phyloP scores from a whole-genome alignment of 352 stramenopile species.

The Detonula confervacea region DNA sequence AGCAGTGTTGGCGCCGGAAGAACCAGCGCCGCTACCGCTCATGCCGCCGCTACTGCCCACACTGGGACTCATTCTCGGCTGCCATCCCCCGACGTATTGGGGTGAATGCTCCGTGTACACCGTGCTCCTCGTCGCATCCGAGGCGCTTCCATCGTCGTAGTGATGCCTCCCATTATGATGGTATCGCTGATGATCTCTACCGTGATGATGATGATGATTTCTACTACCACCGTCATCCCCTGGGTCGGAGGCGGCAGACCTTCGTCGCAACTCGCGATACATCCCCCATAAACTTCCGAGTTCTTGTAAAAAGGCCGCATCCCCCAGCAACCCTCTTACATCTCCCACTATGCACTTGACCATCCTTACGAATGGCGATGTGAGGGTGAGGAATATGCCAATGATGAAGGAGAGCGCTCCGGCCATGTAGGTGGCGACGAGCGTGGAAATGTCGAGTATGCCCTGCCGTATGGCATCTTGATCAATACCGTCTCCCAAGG shows the following conservation, averaged over 20 bases:
- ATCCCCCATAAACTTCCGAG: conserved; percentile 26
- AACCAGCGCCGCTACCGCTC: background rate
- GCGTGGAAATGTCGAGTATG: conserved; percentile 30
- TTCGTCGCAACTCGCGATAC: conserved; percentile 22
- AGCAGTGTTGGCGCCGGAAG: background rate
- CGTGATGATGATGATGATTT: background rate
- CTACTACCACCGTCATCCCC: background rate
- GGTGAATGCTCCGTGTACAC: conserved; percentile 7
- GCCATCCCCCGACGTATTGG: conserved; percentile 40
- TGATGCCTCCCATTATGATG: conserved; percentile 10
- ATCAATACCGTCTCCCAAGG: too few species aligned
- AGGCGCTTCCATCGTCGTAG: conserved; percentile 2
- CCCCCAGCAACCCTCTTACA: conserved; percentile 23
- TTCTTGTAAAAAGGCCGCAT: conserved; percentile 26
- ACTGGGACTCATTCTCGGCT: conserved; percentile 20
- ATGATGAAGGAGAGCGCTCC: conserved; percentile 33
- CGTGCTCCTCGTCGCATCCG: conserved; percentile 2
- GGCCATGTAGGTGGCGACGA: conserved; percentile 40
- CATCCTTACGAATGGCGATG: conserved; percentile 34
- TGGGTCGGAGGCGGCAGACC: too few species aligned
- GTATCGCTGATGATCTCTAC: background rate
- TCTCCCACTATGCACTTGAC: conserved; percentile 43
- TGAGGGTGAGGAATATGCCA: conserved; percentile 37
- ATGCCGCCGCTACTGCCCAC: background rate
- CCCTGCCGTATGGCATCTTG: conserved; percentile 41